Conservation (phyloP, 2,329 filamentous ascomycete genomes). For the Aspergillus unguis region DNA sequence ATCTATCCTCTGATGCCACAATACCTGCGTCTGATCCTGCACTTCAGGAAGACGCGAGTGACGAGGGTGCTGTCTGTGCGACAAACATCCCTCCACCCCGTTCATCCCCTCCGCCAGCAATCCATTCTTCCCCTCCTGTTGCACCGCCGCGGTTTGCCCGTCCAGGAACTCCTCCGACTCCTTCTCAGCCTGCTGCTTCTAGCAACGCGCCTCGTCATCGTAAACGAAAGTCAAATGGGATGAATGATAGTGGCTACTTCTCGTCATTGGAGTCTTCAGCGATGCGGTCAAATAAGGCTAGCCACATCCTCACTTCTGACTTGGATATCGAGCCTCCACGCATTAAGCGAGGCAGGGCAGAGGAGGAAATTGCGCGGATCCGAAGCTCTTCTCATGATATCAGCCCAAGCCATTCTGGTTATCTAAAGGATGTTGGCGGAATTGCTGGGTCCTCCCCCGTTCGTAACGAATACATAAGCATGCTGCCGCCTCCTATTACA, state of each 20-base stretch:
- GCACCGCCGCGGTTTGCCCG: constrained; percentile 55
- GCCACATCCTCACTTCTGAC: constrained; percentile 70
- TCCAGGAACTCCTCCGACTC: constrained; percentile 71
- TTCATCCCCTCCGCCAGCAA: constrained; percentile 52
- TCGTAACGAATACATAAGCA: constrained; percentile 54
- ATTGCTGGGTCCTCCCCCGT: constrained; percentile 65
- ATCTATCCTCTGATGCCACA: constrained; percentile 74
- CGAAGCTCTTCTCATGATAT: constrained; percentile 83
- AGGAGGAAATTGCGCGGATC: constrained; percentile 91
- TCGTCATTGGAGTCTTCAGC: constrained; percentile 92
- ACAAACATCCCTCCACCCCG: constrained; percentile 30
- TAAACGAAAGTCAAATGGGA: constrained; percentile 72
- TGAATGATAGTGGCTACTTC: constrained; percentile 95
- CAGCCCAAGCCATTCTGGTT: constrained; percentile 64
- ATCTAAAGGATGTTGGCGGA: constrained; percentile 32
- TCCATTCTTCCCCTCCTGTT: constrained; percentile 89
- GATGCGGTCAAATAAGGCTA: constrained; percentile 65
- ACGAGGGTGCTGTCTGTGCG: constrained; percentile 38
- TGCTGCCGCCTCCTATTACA: constrained; percentile 73
- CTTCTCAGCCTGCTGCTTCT: constrained; percentile 57
- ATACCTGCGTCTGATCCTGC: constrained; percentile 67
- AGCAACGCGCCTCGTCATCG: constrained; percentile 64
- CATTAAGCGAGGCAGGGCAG: constrained; percentile 84
- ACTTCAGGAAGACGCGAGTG: constrained; percentile 51
- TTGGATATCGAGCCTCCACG: constrained; percentile 68